Percentiles rank a stretch among this genome's conserved stretches.
Conservation (phyloP, 2,329 filamentous ascomycete species). For the Pestalotiopsis sp. region DNA sequence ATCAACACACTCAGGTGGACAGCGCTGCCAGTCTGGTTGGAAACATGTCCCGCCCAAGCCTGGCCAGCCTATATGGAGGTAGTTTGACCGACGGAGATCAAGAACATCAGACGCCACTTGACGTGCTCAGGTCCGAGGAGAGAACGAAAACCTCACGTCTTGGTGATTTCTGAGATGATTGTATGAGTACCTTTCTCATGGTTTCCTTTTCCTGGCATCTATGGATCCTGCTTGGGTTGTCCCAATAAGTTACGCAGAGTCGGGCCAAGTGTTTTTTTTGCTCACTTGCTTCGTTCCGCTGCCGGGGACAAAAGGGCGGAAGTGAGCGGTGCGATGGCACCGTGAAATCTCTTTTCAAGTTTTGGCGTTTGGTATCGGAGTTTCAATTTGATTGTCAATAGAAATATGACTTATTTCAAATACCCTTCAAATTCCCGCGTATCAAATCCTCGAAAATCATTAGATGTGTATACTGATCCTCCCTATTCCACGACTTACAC, state of each 20-base stretch:
- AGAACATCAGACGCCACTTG: neutral
- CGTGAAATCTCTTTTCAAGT: neutral
- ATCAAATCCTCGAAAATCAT: neutral
- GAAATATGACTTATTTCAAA: neutral
- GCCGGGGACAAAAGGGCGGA: neutral
- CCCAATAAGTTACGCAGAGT: neutral
- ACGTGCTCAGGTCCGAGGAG: conserved; percentile 6
- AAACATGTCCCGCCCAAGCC: conserved; percentile 9
- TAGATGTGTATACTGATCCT: conserved; percentile 47
- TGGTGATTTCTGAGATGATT: conserved; percentile 7
- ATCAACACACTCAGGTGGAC: neutral
- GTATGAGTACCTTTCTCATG: conserved; percentile 9
- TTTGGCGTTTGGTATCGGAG: conserved; percentile 9
- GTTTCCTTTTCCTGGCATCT: neutral
- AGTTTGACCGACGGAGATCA: conserved; percentile 8
- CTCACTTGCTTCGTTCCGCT: neutral
- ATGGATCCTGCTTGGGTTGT: neutral
- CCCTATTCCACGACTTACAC: conserved; percentile 53
- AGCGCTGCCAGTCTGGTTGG: conserved; percentile 9
- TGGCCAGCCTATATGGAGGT: conserved; percentile 3
- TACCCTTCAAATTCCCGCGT: neutral
- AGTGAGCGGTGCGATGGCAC: neutral
- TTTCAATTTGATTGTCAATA: conserved; percentile 1
- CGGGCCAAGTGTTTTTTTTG: neutral
- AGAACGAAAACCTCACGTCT: neutral